These are phyloP conservation scores for Blastobotrys illinoisensis DNA, from an alignment of 1,139 yeast species.

Conservation along the genomic window DNA sequence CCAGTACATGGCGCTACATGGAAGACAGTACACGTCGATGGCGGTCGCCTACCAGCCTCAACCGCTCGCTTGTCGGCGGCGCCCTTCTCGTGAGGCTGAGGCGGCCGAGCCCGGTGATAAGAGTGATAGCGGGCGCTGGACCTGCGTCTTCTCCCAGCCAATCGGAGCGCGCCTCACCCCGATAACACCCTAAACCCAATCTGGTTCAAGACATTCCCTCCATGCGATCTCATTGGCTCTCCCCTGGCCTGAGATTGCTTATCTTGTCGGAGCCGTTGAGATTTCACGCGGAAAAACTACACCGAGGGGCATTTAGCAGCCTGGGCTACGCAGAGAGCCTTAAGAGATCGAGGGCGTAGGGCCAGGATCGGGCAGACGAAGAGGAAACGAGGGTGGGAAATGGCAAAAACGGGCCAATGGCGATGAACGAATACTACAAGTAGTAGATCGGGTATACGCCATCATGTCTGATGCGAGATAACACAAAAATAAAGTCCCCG, in stretches of 20 bases:
- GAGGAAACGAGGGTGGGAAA: no score
- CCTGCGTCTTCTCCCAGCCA: background rate
- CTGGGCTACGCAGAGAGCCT: no score
- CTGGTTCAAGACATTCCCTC: background rate
- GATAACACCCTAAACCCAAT: background rate
- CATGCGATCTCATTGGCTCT: background rate
- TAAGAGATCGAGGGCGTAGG: no score
- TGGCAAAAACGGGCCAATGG: no score
- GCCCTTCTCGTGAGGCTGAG: background rate
- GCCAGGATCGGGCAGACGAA: no score
- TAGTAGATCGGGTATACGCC: no score
- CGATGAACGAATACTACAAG: no score
- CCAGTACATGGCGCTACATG: no score
- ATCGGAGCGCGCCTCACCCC: background rate
- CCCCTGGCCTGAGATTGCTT: background rate
- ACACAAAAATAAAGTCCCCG: background rate
- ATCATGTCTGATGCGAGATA: background rate
- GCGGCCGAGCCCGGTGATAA: background rate
- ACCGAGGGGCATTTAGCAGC: no score
- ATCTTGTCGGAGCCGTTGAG: background rate
- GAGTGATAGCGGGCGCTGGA: background rate
- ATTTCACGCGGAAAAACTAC: no score
- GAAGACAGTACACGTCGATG: background rate
- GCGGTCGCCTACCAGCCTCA: background rate
- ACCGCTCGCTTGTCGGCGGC: background rate